phyloP scores from a whole-genome alignment of 2,329 filamentous ascomycete species.

The Aaosphaeria pasadenensis region DNA sequence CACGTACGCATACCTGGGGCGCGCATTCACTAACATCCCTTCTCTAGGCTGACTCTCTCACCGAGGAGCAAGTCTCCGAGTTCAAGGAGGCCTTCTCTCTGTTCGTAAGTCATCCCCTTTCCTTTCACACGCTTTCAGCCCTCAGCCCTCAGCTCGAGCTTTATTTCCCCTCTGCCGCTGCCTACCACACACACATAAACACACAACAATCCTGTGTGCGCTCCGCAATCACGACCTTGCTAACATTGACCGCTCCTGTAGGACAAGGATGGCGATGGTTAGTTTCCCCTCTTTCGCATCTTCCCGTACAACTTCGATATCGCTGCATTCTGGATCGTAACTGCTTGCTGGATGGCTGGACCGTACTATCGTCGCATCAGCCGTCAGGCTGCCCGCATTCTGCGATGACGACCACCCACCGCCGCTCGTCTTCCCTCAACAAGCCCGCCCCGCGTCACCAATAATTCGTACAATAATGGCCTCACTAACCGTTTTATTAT shows the following conservation, averaged over 20 bases:
- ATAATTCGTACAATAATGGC: slow-evolving; percentile 2
- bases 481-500: slow-evolving; percentile 20
- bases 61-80: slow-evolving; percentile 99
- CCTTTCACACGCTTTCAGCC: slow-evolving; percentile 1
- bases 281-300: slow-evolving; percentile 16
- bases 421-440: neutral
- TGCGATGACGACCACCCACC: neutral
- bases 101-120: slow-evolving; percentile 70
- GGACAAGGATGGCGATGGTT: slow-evolving; percentile 60
- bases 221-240: slow-evolving; percentile 6
- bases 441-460: slow-evolving; percentile 3
- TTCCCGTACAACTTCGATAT: neutral
- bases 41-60: slow-evolving; percentile 88
- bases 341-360: slow-evolving; percentile 1
- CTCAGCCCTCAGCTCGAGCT: slow-evolving; percentile 5
- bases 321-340: neutral
- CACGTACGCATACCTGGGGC: slow-evolving; percentile 1
- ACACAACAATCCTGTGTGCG: too few species aligned
- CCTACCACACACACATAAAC: neutral
- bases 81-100: slow-evolving; percentile 99
- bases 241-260: slow-evolving; percentile 29
- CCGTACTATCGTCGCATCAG: neutral
- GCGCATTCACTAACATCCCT: slow-evolving; percentile 17
- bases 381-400: neutral
- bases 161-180: neutral